Evolutionary conservation across 805 yeast species (phyloP), one percentile per base, ranked within the genome.

Genomic region (Yarrowia yakushimensis): DNA sequence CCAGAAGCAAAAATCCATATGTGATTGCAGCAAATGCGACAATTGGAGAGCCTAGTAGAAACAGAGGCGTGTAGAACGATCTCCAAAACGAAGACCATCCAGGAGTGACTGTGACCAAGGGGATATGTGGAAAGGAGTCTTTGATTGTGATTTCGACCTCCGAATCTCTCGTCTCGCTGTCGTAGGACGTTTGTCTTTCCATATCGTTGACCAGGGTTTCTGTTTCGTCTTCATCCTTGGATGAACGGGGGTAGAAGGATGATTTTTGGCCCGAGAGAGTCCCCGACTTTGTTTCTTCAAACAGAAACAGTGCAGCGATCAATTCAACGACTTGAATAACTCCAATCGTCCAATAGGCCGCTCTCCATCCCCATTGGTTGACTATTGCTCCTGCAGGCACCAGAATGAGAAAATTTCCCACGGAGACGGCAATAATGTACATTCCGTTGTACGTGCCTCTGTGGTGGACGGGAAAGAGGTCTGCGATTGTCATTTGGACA

Each of bases 311-410:
- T 4, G 67, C 30, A 1, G 64, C 22, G 2, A 66, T 17, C 33
- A 63, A 27, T 15, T 62, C 54, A 10, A 63, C 63, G 3, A 63
- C 64, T 31, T 64, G 65, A 23, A 68, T 54, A 11, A 66, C 64
- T 1, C 65, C 67, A 17, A 66, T 65, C 23, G 63, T 57, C 63
- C 66, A 66, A 41, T 67, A 67, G 2, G 67, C 66, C 65, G 68
- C 64, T 17, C 70, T 31, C 70, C 70, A 68, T 4, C 70, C 70
- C 43, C 65, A 62, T 11, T 48, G 54, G 33, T 63, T 64, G 7
- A 67, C 63, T 27, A 68, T 66, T 12, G 62, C 59, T n/a, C 70
- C 70, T 5, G 69, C 70, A 23, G 68, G 65, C 11, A 68, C 65
- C 17, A 63, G 65, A 28, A 66, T 66, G 50, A 68, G 54, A 45